Base-by-base conservation (phyloP, 1,139 yeast species). In the Tardiomyces blankii region DNA sequence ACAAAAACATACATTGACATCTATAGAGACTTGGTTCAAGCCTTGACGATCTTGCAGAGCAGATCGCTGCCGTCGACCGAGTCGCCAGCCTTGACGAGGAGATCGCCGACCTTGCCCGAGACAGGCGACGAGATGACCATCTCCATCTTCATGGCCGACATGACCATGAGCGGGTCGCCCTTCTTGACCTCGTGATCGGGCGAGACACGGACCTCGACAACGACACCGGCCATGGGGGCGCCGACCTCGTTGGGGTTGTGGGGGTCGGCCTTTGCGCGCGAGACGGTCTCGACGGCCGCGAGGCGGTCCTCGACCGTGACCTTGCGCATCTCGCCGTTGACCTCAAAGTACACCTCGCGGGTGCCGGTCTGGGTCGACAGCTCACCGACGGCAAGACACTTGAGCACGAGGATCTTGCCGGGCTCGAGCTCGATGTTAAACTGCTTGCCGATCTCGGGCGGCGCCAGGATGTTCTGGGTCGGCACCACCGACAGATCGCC, bases 61-160 rank as follows among this genome's bases (percentile, higher is more conserved):
- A 91, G 74, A 64, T 91, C 98, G 54, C 82, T 82, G 48, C 95
- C 95, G 59, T 88, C 97, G 41, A 93, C 97, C 44, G 93, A 82
- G 62, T 91, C 98, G 57, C 96, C 95, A 60, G 86, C 94, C 65
- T 81, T 82, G 54, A 88, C 82, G 48, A 74, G 64, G 35, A 91
- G 74, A 28, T 82, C 84, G 45, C 83, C 81, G 50, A 93, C 80
- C 62, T 75, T 78, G 63, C 98, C 99, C 49, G 82, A 74, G 51
- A 78, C 82, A 46, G 95, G 95, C 9, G 99, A 91, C 63, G 89
- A 78, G 57, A 91, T 89, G 45, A 91, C 95, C 97, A 91, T 91
- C 73, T 91, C 99, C 98, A 93, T 93, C 78, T 93, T 93, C 99
- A 91, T 93, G 54, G 99, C 98, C 62, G 93, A 81, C 61, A 91